Evolutionary conservation across 2,329 filamentous ascomycete species (phyloP).

Genomic region (Aspergillus sp.): DNA sequence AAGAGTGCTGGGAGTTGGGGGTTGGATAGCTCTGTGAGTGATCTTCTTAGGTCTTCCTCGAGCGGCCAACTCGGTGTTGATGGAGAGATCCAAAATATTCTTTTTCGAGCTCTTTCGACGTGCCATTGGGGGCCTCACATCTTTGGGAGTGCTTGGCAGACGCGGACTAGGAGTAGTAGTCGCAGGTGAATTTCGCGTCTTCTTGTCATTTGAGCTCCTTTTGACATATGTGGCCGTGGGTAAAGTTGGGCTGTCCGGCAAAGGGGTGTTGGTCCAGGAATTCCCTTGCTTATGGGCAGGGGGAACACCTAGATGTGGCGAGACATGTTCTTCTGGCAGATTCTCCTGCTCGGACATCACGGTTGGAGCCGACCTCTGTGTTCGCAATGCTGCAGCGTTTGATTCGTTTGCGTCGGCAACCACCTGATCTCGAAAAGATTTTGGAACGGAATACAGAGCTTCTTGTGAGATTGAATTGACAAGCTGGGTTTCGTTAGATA

Average conservation of each 20-base stretch:
- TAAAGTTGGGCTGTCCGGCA: constrained; percentile 37
- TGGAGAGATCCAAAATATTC: constrained; percentile 42
- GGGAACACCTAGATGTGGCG: constrained; percentile 30
- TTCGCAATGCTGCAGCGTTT: constrained; percentile 18
- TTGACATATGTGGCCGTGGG: constrained; percentile 20
- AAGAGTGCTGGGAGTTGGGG: constrained; percentile 33
- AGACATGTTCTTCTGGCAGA: constrained; percentile 8
- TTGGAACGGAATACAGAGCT: not conserved
- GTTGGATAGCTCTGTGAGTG: constrained; percentile 36
- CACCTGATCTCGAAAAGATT: constrained; percentile 1
- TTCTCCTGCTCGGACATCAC: constrained; percentile 23
- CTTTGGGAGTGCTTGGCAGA: not conserved
- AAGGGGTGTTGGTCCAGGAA: constrained; percentile 32
- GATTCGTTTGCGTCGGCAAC: not conserved
- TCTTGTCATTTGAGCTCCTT: constrained; percentile 4
- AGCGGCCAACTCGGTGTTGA: constrained; percentile 40
- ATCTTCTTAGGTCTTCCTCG: constrained; percentile 33
- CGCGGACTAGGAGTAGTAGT: constrained; percentile 2
- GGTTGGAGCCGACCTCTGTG: constrained; percentile 34
- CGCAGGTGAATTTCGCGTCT: constrained; percentile 13
- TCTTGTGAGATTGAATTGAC: constrained; percentile 17
- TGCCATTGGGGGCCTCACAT: constrained; percentile 17
- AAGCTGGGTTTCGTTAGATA: constrained; percentile 7
- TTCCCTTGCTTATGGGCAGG: constrained; percentile 33
- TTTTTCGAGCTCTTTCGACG: constrained; percentile 28